Conservation (phyloP, 768 basidiomycete species). For the Termitomyces sp. region DNA sequence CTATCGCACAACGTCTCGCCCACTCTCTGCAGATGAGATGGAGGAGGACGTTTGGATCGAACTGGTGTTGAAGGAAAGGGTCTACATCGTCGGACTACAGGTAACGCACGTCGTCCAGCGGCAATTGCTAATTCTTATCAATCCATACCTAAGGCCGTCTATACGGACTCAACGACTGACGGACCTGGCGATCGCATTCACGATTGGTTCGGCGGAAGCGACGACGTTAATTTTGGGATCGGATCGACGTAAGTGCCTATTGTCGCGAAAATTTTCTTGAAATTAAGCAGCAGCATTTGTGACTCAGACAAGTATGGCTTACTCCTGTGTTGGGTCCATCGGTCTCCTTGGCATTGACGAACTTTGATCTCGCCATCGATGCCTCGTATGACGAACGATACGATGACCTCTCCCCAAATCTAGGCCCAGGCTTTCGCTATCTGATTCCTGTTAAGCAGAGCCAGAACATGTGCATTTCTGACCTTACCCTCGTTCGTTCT, state of each 20-base stretch:
- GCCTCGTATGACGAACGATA: no score
- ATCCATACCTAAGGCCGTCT: not conserved
- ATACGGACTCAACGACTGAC: not conserved
- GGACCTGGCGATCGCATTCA: constrained; percentile 1
- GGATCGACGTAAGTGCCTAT: not conserved
- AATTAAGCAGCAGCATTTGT: not conserved
- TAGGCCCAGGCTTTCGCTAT: not conserved
- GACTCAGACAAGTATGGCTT: constrained; percentile 3
- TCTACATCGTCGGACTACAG: not conserved
- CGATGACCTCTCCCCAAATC: constrained; percentile 1
- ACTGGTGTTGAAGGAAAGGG: not conserved
- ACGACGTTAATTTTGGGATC: not conserved
- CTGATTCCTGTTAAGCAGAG: not conserved
- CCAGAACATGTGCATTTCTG: not conserved
- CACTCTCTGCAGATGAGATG: not conserved
- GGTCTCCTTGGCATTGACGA: not conserved
- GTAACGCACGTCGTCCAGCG: not conserved
- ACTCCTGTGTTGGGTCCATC: not conserved
- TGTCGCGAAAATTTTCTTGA: not conserved
- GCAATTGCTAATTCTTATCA: not conserved
- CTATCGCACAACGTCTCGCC: not conserved
- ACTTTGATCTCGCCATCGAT: constrained; percentile 1
- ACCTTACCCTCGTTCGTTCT: not conserved
- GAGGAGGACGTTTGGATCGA: not conserved
- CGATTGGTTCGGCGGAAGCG: not conserved